Percentiles rank a stretch among this genome's conserved stretches.
Conservation (phyloP, 1,284 basidiomycete species). For the Ceratobasidium sp. region DNA sequence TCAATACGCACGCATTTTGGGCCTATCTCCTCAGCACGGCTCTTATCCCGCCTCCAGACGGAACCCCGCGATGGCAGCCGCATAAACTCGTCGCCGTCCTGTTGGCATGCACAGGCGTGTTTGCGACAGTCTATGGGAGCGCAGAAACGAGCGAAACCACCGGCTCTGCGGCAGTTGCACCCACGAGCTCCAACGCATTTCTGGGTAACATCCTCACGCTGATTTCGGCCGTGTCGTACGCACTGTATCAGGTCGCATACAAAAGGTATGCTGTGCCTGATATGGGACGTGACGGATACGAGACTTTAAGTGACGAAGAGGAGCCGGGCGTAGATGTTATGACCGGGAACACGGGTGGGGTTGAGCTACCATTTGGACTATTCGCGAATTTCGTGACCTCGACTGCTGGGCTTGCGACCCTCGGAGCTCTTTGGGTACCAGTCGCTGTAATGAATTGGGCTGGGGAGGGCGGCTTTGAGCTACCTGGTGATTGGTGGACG, state of each 20-base stretch:
- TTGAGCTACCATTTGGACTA: conserved; percentile 57
- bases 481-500: conserved; percentile 45
- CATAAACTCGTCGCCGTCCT: conserved; percentile 75
- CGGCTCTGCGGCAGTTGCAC: conserved; percentile 46
- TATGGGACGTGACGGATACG: not conserved
- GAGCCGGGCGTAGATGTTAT: not conserved
- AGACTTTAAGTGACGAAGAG: conserved; percentile 3
- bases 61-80: conserved; percentile 66
- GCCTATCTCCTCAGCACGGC: conserved; percentile 77
- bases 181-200: conserved; percentile 67
- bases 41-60: conserved; percentile 65
- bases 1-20: conserved; percentile 89
- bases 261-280: conserved; percentile 80
- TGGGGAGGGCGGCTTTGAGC: conserved; percentile 41
- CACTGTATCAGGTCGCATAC: conserved; percentile 83
- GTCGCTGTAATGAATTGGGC: conserved; percentile 39
- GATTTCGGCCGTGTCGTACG: conserved; percentile 75
- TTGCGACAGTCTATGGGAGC: conserved; percentile 83
- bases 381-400: conserved; percentile 50
- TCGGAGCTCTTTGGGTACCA: conserved; percentile 48
- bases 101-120: conserved; percentile 80
- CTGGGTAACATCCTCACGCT: conserved; percentile 81
- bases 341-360: conserved; percentile 60
- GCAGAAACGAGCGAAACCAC: conserved; percentile 55
- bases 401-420: conserved; percentile 46